Base-by-base conservation (phyloP, 2,329 filamentous ascomycete genomes). In the Aspergillus carbonarius region DNA sequence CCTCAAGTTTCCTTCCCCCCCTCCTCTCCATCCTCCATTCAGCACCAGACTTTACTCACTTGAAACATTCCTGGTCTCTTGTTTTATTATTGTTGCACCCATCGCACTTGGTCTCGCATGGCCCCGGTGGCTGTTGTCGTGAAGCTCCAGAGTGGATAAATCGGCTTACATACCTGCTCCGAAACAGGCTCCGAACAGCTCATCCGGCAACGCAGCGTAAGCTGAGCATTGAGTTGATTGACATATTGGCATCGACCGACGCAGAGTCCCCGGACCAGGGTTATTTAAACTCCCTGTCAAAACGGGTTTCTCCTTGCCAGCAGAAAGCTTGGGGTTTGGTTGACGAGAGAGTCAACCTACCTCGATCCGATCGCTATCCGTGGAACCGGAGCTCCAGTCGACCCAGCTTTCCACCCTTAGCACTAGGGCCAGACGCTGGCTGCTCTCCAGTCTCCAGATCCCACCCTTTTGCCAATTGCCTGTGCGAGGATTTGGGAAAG, bases 361-460 rank as follows among this genome's bases (percentile, higher is more conserved):
- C 62, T 58, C 58, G 58, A 61, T 64, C 62, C 60, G 69, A 71
- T 70, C 68, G 66, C 64, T 61, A 61, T 60, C 66, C 63, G 63
- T 68, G 64, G 63, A 65, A 66, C 62, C 62, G 60, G 57, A 64
- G 63, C 66, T 67, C 58, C 61, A 59, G 57, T 64, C 56, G 57
- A 62, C 61, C 63, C 63, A 62, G 56, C 49, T 56, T 10, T 8
- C 27, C 5, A 23, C 23, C 23, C 23, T 23, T 23, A 30, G 51
- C 46, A 40, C 35, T 59, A 54, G 55, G 57, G 49, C 61, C 57
- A 63, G 61, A 49, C 61, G 23, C 23, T 23, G 23, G 59, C 57
- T 59, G 18, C 57, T 63, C 61, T 63, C 61, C 61, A 62, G 63
- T 63, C 61, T 63, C 61, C 61, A 62, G 63, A 63, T 61, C 58